Base-by-base conservation (phyloP, 306 rosid species). In the Prunus campanulata region DNA sequence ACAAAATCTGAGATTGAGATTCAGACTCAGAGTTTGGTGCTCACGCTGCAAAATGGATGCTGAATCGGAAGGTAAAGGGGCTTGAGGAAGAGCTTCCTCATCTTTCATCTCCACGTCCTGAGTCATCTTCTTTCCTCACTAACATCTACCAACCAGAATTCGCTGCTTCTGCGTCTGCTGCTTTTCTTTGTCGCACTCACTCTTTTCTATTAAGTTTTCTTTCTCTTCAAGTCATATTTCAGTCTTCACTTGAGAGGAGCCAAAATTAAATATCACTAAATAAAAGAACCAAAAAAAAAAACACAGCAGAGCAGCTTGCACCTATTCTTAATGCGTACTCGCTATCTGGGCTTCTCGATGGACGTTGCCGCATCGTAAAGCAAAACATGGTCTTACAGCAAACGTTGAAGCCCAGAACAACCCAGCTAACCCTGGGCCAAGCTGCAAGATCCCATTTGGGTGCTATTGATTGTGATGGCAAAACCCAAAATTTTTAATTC, bases 101-200 rank as follows among this genome's bases (percentile, higher is more conserved):
- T 64, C 69, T 35, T 32, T 64, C 69, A 64, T 64, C 69, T 32
- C 48, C 69, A 18, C 69, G 69, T 64, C 69, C 18, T 10, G 49
- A 65, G 50, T 35, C 67, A 19, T 65, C 69, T 4, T 65, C 47
- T 5, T 30, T 19, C 49, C 19, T 65, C 69, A 19, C 15, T 2
- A 65, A 65, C 22, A 18, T n/a, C 49, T n/a, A 18, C 49, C 49
- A 10, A 65, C 50, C 49, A 35, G 10, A 32, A 10, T 32, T 65
- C 39, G 24, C 18, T 18, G 48, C 48, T 7, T 14, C 48, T 65
- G 69, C 49, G 19, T 59, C 48, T 7, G 49, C 48, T 65, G 69
- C 49, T 35, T 24, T 29, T 7, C 22, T 14, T 29, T 18, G 20
- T 56, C 24, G 62, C 62, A 56, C 27, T 39, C 44, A 35, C 19